These are phyloP conservation scores for Remersonia thermophila DNA, from an alignment of 2,329 filamentous ascomycete genomes.

Conservation along the genomic window DNA sequence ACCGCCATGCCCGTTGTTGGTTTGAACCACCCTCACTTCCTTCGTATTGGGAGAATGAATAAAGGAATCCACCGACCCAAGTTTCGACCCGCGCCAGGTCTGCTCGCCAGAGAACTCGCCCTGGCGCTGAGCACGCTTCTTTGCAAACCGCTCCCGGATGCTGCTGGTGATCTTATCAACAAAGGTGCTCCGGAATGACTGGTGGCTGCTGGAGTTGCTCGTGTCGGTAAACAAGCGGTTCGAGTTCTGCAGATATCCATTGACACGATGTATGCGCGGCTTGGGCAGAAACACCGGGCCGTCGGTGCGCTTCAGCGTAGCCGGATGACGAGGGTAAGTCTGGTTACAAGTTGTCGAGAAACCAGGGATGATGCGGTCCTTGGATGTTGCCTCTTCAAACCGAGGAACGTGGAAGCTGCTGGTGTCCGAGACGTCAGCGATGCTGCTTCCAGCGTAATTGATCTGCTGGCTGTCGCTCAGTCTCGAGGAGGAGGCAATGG, in stretches of 20 bases:
- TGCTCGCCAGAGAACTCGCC: constrained; percentile 1
- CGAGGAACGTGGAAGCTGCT: constrained; percentile 17
- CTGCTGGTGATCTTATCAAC: constrained; percentile 12
- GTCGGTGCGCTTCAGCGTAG: constrained; percentile 14
- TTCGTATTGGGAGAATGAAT: not conserved
- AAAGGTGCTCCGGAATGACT: constrained; percentile 9
- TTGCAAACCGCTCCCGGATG: constrained; percentile 5
- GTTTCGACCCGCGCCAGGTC: constrained; percentile 1
- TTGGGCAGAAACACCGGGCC: constrained; percentile 21
- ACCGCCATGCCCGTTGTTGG: no score
- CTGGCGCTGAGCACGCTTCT: constrained; percentile 1
- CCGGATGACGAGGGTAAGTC: constrained; percentile 1
- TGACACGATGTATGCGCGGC: constrained; percentile 22
- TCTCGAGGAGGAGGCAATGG: constrained; percentile 11
- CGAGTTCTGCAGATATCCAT: constrained; percentile 20
- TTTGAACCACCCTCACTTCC: no score
- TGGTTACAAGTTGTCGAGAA: constrained; percentile 7
- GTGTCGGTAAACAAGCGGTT: constrained; percentile 11
- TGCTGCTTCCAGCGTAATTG: constrained; percentile 16
- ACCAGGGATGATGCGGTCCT: constrained; percentile 19
- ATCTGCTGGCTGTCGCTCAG: constrained; percentile 6
- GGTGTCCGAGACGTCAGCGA: constrained; percentile 22
- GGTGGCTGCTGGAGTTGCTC: constrained; percentile 9
- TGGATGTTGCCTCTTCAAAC: constrained; percentile 18
- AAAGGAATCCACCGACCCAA: constrained; percentile 9